These are phyloP conservation scores for Scleroderma bovista DNA, from an alignment of 768 basidiomycete species.

Conservation along the genomic window DNA sequence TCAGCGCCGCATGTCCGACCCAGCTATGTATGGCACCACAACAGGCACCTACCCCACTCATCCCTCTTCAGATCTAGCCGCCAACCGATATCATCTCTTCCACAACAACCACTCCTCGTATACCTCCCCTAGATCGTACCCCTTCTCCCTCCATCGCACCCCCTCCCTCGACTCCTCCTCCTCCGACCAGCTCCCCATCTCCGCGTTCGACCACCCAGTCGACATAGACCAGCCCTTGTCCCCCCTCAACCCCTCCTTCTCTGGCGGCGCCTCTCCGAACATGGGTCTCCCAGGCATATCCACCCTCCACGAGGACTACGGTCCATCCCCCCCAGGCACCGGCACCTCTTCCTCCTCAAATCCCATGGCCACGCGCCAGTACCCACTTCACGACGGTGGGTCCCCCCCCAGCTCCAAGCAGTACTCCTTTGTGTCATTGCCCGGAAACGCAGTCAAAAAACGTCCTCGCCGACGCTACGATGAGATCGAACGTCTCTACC, in stretches of 20 bases:
- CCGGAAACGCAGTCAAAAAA: slow-evolving; percentile 78
- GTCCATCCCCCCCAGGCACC: slow-evolving; percentile 58
- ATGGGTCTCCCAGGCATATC: slow-evolving; percentile 28
- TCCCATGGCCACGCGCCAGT: slow-evolving; percentile 26
- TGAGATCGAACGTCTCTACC: slow-evolving; percentile 92
- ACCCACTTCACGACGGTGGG: slow-evolving; percentile 14
- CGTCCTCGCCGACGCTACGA: slow-evolving; percentile 84
- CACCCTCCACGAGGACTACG: slow-evolving; percentile 47
- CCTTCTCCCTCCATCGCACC: slow-evolving; percentile 42
- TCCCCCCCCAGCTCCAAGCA: slow-evolving; percentile 53
- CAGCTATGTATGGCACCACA: slow-evolving; percentile 42
- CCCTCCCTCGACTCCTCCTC: slow-evolving; percentile 40
- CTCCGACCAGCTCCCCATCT: slow-evolving; percentile 30
- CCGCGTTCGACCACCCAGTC: slow-evolving; percentile 28
- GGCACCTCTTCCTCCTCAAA: slow-evolving; percentile 54
- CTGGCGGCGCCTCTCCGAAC: slow-evolving; percentile 35
- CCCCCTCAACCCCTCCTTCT: slow-evolving; percentile 50
- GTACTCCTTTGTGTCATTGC: slow-evolving; percentile 77
- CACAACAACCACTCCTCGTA: slow-evolving; percentile 34
- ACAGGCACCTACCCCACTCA: slow-evolving; percentile 33
- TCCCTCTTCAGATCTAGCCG: slow-evolving; percentile 24
- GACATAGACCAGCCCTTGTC: slow-evolving; percentile 47
- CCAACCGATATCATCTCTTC: slow-evolving; percentile 37
- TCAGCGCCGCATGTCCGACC: slow-evolving; percentile 68
- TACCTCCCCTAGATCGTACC: slow-evolving; percentile 29